Percentiles rank a stretch among this genome's conserved stretches.
Conservation (phyloP, 805 yeast species). For the Wickerhamomyces bisporus region DNA sequence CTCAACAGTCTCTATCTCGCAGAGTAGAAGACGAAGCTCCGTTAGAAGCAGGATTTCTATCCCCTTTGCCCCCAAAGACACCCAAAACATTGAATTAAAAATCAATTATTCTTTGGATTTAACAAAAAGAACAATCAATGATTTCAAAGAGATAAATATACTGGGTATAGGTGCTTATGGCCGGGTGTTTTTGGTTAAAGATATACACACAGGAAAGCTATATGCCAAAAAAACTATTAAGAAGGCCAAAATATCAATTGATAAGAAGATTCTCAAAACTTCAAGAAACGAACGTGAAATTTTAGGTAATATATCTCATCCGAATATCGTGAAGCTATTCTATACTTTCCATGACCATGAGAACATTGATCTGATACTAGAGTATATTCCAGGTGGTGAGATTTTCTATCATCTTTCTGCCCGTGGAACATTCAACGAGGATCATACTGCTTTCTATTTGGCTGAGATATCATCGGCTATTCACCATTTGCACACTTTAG, state of each 20-base stretch:
- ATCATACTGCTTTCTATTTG: constrained; percentile 66
- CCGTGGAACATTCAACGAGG: constrained; percentile 46
- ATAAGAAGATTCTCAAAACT: constrained; percentile 49
- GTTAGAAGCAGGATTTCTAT: constrained; percentile 16
- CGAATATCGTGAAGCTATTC: constrained; percentile 74
- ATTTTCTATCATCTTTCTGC: constrained; percentile 43
- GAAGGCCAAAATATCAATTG: constrained; percentile 71
- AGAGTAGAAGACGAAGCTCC: constrained; percentile 9
- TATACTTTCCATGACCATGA: constrained; percentile 80
- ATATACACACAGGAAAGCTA: constrained; percentile 49
- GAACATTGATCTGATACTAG: constrained; percentile 69
- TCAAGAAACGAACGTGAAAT: constrained; percentile 78
- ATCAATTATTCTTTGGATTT: constrained; percentile 12
- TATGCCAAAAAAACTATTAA: constrained; percentile 85
- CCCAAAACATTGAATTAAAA: constrained; percentile 8
- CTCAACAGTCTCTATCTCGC: background rate
- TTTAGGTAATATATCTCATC: constrained; percentile 65
- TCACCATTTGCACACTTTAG: constrained; percentile 68
- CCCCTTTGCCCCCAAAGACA: constrained; percentile 8
- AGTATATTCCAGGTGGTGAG: constrained; percentile 89
- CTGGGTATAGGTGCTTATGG: constrained; percentile 88
- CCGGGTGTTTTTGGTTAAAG: constrained; percentile 74
- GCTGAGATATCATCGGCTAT: constrained; percentile 81
- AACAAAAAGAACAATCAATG: constrained; percentile 28
- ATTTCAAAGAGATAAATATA: constrained; percentile 67